phyloP scores from a whole-genome alignment of 2,329 filamentous ascomycete species.

The Calonectria montana region DNA sequence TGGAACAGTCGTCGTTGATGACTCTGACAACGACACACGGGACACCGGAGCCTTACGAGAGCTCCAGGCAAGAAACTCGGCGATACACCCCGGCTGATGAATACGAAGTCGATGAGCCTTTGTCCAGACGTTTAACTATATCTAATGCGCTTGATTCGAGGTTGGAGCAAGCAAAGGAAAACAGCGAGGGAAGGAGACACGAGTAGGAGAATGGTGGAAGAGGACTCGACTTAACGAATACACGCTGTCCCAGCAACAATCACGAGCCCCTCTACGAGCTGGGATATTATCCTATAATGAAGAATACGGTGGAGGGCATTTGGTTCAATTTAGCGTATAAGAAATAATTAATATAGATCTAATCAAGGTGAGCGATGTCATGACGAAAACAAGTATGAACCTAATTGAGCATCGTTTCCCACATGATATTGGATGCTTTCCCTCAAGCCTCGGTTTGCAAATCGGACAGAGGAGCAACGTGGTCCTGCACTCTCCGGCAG shows the following conservation, averaged over 20 bases:
- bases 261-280: too few relatives aligned
- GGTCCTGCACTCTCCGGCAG: too few relatives aligned
- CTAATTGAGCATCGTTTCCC: too few relatives aligned
- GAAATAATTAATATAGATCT: too few relatives aligned
- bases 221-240: not conserved
- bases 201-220: not conserved
- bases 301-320: too few relatives aligned
- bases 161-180: not conserved
- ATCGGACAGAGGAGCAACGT: too few relatives aligned
- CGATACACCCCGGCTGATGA: not conserved
- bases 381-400: too few relatives aligned
- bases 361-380: too few relatives aligned
- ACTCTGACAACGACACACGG: not conserved
- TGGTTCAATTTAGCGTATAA: too few relatives aligned
- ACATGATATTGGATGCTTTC: too few relatives aligned
- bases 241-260: not conserved
- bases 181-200: not conserved
- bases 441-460: too few relatives aligned
- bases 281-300: too few relatives aligned
- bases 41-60: not conserved
- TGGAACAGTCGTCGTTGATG: not conserved
- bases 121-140: not conserved
- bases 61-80: not conserved
- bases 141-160: not conserved
- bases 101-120: not conserved